Conservation (phyloP, 768 basidiomycete genomes). For the Leccinum variicolor region DNA sequence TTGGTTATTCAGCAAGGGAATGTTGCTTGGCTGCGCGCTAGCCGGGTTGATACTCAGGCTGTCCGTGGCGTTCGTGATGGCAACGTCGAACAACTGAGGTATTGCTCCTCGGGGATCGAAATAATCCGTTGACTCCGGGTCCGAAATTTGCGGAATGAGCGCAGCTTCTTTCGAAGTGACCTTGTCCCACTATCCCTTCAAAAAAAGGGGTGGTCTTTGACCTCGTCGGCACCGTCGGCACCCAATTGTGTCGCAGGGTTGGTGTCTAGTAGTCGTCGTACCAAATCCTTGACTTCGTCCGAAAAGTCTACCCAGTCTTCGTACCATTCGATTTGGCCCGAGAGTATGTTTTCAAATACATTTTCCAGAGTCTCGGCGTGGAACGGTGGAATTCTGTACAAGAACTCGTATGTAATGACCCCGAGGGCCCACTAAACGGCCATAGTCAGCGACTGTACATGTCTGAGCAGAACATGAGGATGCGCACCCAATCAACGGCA, state of each 20-base stretch:
- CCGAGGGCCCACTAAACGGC: conserved; percentile 89
- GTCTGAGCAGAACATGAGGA: conserved; percentile 16
- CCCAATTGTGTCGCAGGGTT: conserved; percentile 83
- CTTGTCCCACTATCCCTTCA: conserved; percentile 87
- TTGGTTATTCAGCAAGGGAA: conserved; percentile 33
- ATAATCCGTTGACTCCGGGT: conserved; percentile 99
- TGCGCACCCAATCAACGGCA: conserved; percentile 91
- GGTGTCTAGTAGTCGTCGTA: conserved; percentile 77
- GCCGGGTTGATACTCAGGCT: conserved; percentile 32
- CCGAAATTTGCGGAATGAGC: conserved; percentile 92
- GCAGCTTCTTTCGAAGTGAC: conserved; percentile 86
- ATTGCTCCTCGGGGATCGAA: conserved; percentile 96
- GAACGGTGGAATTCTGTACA: conserved; percentile 96
- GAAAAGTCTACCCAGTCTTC: conserved; percentile 92
- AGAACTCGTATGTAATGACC: conserved; percentile 96
- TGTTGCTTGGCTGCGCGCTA: conserved; percentile 14
- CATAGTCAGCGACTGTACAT: conserved; percentile 9
- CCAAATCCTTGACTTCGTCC: conserved; percentile 84
- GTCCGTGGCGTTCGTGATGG: conserved; percentile 50
- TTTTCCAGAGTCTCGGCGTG: conserved; percentile 96
- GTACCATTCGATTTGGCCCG: conserved; percentile 92
- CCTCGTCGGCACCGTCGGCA: conserved; percentile 83
- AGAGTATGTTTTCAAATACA: conserved; percentile 97
- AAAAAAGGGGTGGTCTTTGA: conserved; percentile 90
- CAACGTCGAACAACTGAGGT: conserved; percentile 78